Conservation (phyloP, 2,329 filamentous ascomycete genomes). For the Ophiobolus disseminans region DNA sequence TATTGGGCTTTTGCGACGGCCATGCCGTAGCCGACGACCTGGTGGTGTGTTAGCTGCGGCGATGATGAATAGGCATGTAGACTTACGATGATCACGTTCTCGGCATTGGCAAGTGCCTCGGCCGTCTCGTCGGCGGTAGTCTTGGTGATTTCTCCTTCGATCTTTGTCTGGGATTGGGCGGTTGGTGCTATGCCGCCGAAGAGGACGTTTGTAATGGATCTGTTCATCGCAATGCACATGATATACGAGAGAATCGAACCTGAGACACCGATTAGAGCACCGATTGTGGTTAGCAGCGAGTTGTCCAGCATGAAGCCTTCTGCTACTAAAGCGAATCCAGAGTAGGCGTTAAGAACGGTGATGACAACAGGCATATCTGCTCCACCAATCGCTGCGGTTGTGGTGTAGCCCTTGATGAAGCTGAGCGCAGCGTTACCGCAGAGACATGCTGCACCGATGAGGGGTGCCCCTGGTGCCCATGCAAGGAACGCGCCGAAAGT, state of each 20-base stretch:
- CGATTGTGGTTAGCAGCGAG: constrained; percentile 81
- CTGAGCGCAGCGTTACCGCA: constrained; percentile 78
- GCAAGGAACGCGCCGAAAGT: constrained; percentile 86
- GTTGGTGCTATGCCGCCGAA: constrained; percentile 81
- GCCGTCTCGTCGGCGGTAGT: constrained; percentile 82
- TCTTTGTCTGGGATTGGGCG: constrained; percentile 70
- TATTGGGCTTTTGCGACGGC: constrained; percentile 94
- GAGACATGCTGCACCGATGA: constrained; percentile 79
- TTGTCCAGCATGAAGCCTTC: constrained; percentile 94
- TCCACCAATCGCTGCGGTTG: constrained; percentile 87
- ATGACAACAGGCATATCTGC: constrained; percentile 94
- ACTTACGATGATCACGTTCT: constrained; percentile 79
- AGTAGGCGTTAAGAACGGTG: constrained; percentile 89
- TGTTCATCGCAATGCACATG: constrained; percentile 86
- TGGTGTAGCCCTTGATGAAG: constrained; percentile 87
- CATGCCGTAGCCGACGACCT: constrained; percentile 88
- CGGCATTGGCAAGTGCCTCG: constrained; percentile 75
- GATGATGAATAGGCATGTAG: neutral
- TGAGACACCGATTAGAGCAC: constrained; percentile 85
- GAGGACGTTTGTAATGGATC: constrained; percentile 85
- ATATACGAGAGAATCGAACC: constrained; percentile 79
- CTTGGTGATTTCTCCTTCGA: constrained; percentile 79
- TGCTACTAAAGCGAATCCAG: constrained; percentile 86
- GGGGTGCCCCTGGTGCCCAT: constrained; percentile 79
- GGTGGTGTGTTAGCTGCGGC: neutral